Base-by-base conservation (phyloP, 306 rosid genomes). In the Carpinus viminea region DNA sequence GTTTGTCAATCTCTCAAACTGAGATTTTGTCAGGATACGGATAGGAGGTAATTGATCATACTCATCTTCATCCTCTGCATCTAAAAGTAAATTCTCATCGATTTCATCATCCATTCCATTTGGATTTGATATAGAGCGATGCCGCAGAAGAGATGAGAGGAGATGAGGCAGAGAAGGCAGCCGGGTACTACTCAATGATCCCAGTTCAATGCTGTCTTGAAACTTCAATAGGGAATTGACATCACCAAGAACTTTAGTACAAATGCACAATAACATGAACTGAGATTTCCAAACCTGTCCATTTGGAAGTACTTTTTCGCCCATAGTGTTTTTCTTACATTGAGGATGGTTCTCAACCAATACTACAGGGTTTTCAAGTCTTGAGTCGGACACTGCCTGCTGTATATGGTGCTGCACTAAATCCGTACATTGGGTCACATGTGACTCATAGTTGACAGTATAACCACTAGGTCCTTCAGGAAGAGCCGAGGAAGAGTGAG, bases 261-360 rank as follows among this genome's bases (percentile, higher is more conserved):
- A 96, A 74, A 93, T 76, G 82, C 98, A 93, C 70, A 86, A 85
- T 79, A 93, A 82, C 88, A 91, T 80, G 76, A 93, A 88, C 68
- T 91, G 93, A 74, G 93, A 91, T 82, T 85, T 96, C 99, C 99
- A 96, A 82, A 90, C 97, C 87, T 84, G 91, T 74, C 99, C 99
- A 82, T 96, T 91, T 8, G 99, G 99, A 84, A 96, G 98, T 76
- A 96, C 75, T 87, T 82, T 93, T 86, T 96, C 97, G 81, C 99
- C 99, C 82, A 21, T 66, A 60, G 56, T 53, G 81, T 93, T 90
- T 88, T 62, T 90, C 60, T 78, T 91, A 83, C 97, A 96, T 36
- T 85, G 87, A 84, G 88, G 89, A 88, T 96, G 99, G 83, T 93
- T 96, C 89, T 96, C 99, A 78, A 96, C 99, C 80, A 96, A 85